Evolutionary conservation across 306 rosid genomes (phyloP), one percentile per base, ranked within the genome.

Genomic region (Fragaria nilgerrensis): DNA sequence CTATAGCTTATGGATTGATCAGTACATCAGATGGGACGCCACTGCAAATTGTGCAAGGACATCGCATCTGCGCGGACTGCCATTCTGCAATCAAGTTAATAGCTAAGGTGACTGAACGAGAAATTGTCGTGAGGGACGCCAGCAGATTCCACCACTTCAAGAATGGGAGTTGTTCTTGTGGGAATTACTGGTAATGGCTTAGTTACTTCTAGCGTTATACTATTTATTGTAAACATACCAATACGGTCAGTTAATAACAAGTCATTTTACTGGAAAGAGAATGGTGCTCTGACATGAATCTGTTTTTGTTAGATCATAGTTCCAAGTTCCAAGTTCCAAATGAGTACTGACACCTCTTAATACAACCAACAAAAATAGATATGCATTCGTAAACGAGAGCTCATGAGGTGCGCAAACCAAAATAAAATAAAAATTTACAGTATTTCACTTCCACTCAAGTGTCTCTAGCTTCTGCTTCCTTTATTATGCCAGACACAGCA

Each of bases 81-180:
- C 97, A 92, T 69, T 85, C 77, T 62, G 90, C 89, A 23, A 90
- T 94, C n/a, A 94, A 90, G 84, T 81, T 87, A 78, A 94, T 90
- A 63, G 80, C 93, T 71, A 41, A 74, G 91, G 90, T 90, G 63
- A 84, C 94, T 10, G 82, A 85, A 62, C 84, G 97, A 20, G 92
- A 86, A 79, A 94, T 94, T 77, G 93, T 92, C 70, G 68, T 92
- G 68, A 88, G 89, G 78, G 98, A 94, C 66, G 90, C 90, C 70
- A 85, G 96, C 78, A 86, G 97, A 83, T 91, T 94, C 77, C 98
- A 94, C 85, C 96, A 87, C 87, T 92, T 92, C 87, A 87, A 77
- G 83, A 79, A 90, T 70, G 98, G 97, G 70, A 77, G n/a, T 49
- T 92, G 98, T 78, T 94, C 96, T 73, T 94, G 98, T 83, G 94